Percentiles rank a stretch among this genome's conserved stretches.
Evolutionary conservation across 1,284 basidiomycete species (phyloP).

Genomic region (Rhodotorula sp.): DNA sequence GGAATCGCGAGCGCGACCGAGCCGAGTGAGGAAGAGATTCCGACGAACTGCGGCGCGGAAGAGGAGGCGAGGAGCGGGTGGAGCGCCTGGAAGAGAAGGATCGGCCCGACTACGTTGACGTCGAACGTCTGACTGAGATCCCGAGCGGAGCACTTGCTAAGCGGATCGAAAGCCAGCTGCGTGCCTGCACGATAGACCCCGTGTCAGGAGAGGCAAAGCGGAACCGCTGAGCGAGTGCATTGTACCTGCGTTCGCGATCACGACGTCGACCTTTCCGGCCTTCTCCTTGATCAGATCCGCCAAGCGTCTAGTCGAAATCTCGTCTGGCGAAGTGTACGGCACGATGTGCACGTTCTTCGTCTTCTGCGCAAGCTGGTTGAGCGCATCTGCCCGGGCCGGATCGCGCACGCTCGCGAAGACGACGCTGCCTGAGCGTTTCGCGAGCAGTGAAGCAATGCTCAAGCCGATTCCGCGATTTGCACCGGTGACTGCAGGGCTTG

Average conservation of each 20-base stretch:
- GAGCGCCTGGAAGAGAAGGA: conserved; percentile 21
- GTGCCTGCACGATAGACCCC: too few species aligned
- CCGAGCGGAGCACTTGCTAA: neutral
- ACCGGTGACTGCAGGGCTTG: conserved; percentile 7
- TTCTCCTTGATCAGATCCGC: conserved; percentile 6
- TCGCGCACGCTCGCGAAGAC: conserved; percentile 44
- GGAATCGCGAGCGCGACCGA: neutral
- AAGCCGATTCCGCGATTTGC: conserved; percentile 32
- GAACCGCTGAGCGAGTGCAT: too few species aligned
- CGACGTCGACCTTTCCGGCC: conserved; percentile 20
- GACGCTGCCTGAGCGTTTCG: conserved; percentile 22
- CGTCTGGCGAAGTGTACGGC: conserved; percentile 9
- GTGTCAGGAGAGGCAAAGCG: too few species aligned
- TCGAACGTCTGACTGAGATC: neutral
- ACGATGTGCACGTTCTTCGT: conserved; percentile 9
- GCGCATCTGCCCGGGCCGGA: conserved; percentile 22
- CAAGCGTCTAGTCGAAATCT: conserved; percentile 6
- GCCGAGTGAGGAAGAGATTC: conserved; percentile 10
- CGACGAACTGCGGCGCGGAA: conserved; percentile 15
- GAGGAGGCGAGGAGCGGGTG: conserved; percentile 12
- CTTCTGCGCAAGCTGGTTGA: conserved; percentile 32
- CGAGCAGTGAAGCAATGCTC: conserved; percentile 33
- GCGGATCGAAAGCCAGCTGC: too few species aligned
- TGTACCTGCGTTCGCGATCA: conserved; percentile 30
- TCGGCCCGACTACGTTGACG: conserved; percentile 17